Evolutionary conservation across 2,329 filamentous ascomycete genomes (phyloP).

Genomic region (Colletotrichum tanaceti): DNA sequence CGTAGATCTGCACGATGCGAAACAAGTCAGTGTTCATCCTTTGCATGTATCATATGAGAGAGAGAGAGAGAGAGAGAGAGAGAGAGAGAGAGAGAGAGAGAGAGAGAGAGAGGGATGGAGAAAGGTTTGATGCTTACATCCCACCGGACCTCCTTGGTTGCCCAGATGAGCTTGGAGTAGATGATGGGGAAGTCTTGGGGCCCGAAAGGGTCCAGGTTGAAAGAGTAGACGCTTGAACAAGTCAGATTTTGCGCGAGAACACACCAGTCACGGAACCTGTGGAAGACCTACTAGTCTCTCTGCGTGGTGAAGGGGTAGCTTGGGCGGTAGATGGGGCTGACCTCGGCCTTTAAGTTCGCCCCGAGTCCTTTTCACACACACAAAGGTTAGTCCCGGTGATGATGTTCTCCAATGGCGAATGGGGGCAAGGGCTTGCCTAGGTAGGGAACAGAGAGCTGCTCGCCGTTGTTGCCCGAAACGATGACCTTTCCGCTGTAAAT

Average conservation of each 20-base stretch:
- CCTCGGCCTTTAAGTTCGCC: slow-evolving; percentile 43
- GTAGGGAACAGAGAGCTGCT: slow-evolving; percentile 51
- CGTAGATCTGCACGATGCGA: slow-evolving; percentile 49
- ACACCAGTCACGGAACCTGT: fast-evolving
- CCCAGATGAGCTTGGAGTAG: slow-evolving; percentile 40
- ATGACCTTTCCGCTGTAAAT: slow-evolving; percentile 51
- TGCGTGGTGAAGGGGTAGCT: slow-evolving; percentile 36
- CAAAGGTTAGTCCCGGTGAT: background rate
- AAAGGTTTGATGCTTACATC: slow-evolving; percentile 15
- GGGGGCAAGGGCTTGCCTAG: slow-evolving; percentile 40
- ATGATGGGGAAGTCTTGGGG: slow-evolving; percentile 41
- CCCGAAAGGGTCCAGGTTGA: slow-evolving; percentile 36
- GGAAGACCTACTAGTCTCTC: slow-evolving; percentile 10
- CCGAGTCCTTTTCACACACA: slow-evolving; percentile 42
- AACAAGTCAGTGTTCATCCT: background rate
- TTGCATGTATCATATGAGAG: too few species aligned
- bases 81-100: too few species aligned
- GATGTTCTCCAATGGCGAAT: background rate
- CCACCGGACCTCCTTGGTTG: slow-evolving; percentile 41
- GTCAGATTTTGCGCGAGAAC: background rate
- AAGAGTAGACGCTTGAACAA: slow-evolving; percentile 21
- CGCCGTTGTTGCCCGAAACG: slow-evolving; percentile 47
- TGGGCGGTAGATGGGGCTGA: slow-evolving; percentile 41
- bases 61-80: too few species aligned
- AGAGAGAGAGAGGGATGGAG: fast-evolving